Percentiles rank a stretch among this genome's conserved stretches.
Evolutionary conservation across 179 eudicot species (phyloP).

Genomic region (Silene noctiflora): DNA sequence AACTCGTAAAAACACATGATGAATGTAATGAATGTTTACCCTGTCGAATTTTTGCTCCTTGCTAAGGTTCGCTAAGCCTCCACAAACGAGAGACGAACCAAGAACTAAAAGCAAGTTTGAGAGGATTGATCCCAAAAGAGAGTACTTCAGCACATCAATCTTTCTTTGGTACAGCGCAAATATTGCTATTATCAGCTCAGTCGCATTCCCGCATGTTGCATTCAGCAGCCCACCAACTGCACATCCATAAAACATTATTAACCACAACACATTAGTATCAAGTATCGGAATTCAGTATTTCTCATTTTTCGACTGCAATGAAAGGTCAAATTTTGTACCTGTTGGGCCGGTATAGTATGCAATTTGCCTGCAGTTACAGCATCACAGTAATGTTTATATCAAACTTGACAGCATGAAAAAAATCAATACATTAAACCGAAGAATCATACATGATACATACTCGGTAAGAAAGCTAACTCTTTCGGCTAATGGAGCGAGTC

Average conservation of each 20-base stretch:
- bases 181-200: constrained; percentile 76
- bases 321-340: constrained; percentile 29
- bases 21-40: constrained; percentile 25
- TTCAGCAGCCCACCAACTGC: constrained; percentile 78
- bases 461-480: constrained; percentile 70
- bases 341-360: constrained; percentile 73
- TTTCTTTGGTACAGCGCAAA: constrained; percentile 54
- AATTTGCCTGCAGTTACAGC: constrained; percentile 54
- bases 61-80: constrained; percentile 60
- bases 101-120: constrained; percentile 77
- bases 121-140: constrained; percentile 69
- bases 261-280: neutral
- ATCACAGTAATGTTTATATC: too few species aligned
- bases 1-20: too few species aligned
- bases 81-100: constrained; percentile 61
- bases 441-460: constrained; percentile 40
- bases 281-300: too few species aligned
- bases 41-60: constrained; percentile 62
- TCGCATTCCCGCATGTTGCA: constrained; percentile 85
- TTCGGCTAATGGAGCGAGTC: constrained; percentile 68
- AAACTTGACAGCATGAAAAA: neutral
- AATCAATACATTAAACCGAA: neutral
- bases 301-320: too few species aligned
- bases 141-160: constrained; percentile 62
- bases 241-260: constrained; percentile 13